Evolutionary conservation across 2,329 filamentous ascomycete genomes (phyloP), one percentile per base, ranked within the genome.

Genomic region (Apiospora phragmitis): DNA sequence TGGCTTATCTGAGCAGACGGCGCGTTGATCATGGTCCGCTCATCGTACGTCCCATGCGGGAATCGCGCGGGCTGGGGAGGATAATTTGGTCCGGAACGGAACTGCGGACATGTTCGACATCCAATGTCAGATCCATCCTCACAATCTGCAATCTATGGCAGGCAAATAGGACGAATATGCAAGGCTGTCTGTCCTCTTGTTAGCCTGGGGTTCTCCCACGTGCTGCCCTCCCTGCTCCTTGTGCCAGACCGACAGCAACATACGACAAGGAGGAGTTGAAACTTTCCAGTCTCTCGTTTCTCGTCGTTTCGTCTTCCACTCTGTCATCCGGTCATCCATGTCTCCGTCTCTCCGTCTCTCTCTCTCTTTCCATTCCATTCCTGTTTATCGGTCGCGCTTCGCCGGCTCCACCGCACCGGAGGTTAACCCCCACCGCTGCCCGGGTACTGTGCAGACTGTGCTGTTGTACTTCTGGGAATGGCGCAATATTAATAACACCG

Each of bases 31-130:
- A 55, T 55, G 51, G 51, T 55, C 51, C 51, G 51, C 51, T 21
- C 32, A 62, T 62, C 55, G 55, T 62, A 62, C 55, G 55, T 62
- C 29, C 55, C 55, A 62, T 62, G 55, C 55, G 38, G n/a, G 55
- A 62, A 62, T 62, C 55, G 55, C 32, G 55, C 55, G 55, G 29
- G 29, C 29, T 35, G 32, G 29, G 51, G 26, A 32, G 26, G 29
- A 59, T 32, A 3, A 21, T 12, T 18, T 29, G 43, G 7, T 47
- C 43, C n/a, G 21, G 43, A 47, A 47, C 9, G 21, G 43, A n/a
- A 47, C 18, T 47, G 21, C 43, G 43, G 21, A n/a, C 43, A 47
- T 47, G 43, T 6, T 47, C 43, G 18, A 9, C 43, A n/a, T 47
- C 38, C 38, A 41, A 41, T 24, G 47, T 24, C n/a, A 49, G 47